These are phyloP conservation scores for Arxiozyma slooffiae DNA, from an alignment of 1,139 yeast species.

Conservation along the genomic window DNA sequence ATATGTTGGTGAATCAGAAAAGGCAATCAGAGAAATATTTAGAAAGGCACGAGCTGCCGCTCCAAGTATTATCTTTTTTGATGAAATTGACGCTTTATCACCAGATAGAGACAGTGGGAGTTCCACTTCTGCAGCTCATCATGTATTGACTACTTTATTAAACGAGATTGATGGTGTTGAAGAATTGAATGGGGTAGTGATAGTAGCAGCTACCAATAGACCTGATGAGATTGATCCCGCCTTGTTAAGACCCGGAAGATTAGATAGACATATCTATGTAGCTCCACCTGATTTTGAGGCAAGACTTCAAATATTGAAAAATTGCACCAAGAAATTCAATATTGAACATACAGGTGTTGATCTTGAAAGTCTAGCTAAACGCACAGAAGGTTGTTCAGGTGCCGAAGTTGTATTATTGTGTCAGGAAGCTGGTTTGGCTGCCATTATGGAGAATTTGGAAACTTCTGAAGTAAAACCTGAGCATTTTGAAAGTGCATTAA, in stretches of 20 bases:
- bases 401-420: slow-evolving; percentile 88
- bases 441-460: slow-evolving; percentile 67
- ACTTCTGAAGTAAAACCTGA: slow-evolving; percentile 44
- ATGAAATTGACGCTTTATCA: slow-evolving; percentile 89
- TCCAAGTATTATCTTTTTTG: slow-evolving; percentile 86
- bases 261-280: slow-evolving; percentile 86
- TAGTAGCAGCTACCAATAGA: slow-evolving; percentile 90
- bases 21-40: slow-evolving; percentile 79
- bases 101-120: slow-evolving; percentile 57
- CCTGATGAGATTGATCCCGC: slow-evolving; percentile 93
- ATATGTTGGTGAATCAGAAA: slow-evolving; percentile 89
- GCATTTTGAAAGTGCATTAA: slow-evolving; percentile 67
- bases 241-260: slow-evolving; percentile 81
- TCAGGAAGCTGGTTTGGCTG: slow-evolving; percentile 90
- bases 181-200: slow-evolving; percentile 81
- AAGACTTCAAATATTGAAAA: slow-evolving; percentile 61
- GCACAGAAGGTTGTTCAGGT: slow-evolving; percentile 88
- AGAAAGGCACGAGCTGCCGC: slow-evolving; percentile 88
- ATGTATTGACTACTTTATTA: slow-evolving; percentile 78
- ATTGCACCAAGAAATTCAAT: slow-evolving; percentile 51
- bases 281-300: slow-evolving; percentile 82
- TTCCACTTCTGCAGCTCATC: slow-evolving; percentile 64
- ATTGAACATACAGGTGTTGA: slow-evolving; percentile 37
- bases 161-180: slow-evolving; percentile 97
- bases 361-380: slow-evolving; percentile 45